These are phyloP conservation scores for Penicillium pancosmium DNA, from an alignment of 495 filamentous ascomycete species.

Conservation along the genomic window DNA sequence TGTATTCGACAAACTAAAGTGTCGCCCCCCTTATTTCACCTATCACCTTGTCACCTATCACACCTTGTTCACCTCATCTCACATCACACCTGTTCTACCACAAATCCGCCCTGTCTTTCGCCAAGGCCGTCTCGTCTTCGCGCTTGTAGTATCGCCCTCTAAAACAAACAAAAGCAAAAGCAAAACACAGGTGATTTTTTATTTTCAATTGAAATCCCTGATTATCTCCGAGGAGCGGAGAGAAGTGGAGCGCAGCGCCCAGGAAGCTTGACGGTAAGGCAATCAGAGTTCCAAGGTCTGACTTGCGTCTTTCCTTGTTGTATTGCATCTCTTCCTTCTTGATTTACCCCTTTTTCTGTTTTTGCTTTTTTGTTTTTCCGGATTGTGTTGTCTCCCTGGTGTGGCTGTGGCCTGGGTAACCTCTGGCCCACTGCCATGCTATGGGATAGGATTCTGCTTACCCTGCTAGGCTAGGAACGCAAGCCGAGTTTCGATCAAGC, in stretches of 20 bases:
- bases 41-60: conserved; percentile 4
- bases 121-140: conserved; percentile 39
- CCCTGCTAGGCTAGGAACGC: too few relatives aligned
- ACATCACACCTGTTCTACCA: not conserved
- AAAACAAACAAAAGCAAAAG: not conserved
- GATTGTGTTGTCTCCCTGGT: too few relatives aligned
- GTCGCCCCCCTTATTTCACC: conserved; percentile 18
- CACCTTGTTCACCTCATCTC: conserved; percentile 7
- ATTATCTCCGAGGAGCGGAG: not conserved
- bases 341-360: too few relatives aligned
- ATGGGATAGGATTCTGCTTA: too few relatives aligned
- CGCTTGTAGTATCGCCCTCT: conserved; percentile 43
- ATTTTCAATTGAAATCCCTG: not conserved
- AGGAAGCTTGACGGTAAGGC: conserved; percentile 5
- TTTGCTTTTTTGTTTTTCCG: too few relatives aligned
- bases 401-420: too few relatives aligned
- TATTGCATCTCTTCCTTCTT: too few relatives aligned
- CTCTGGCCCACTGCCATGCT: too few relatives aligned
- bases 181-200: not conserved
- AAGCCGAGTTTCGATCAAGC: too few relatives aligned
- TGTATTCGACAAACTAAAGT: conserved; percentile 45
- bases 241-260: not conserved
- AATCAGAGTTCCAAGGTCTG: not conserved
- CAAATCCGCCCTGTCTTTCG: conserved; percentile 8
- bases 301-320: not conserved